phyloP scores from a whole-genome alignment of 768 basidiomycete species.

The Russula sp. region DNA sequence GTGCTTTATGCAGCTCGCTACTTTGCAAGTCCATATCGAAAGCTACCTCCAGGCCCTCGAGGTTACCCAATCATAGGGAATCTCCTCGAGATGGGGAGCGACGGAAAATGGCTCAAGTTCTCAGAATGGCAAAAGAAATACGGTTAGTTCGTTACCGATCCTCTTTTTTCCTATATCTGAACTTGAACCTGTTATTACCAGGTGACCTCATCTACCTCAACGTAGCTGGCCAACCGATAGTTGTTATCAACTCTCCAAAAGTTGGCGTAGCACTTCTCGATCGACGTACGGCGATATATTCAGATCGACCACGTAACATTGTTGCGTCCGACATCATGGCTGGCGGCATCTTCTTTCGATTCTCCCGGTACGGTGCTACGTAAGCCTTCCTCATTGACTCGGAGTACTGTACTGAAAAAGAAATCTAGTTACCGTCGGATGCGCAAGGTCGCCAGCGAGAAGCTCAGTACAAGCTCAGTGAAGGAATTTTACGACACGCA shows the following conservation, averaged over 20 bases:
- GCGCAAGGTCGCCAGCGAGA: background rate
- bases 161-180: background rate
- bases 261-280: background rate
- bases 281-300: constrained; percentile 4
- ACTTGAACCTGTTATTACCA: background rate
- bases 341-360: background rate
- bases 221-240: background rate
- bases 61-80: background rate
- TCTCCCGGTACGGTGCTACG: background rate
- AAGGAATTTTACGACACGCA: background rate
- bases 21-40: background rate
- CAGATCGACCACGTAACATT: background rate
- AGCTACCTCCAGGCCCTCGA: background rate
- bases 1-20: background rate
- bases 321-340: background rate
- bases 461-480: background rate
- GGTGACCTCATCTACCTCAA: constrained; percentile 11
- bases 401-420: no score
- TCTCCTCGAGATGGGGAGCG: background rate
- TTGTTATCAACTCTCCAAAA: background rate
- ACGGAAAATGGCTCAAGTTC: background rate
- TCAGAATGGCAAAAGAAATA: background rate
- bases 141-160: background rate
- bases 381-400: background rate
- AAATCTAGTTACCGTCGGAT: background rate